Evolutionary conservation across 2,329 filamentous ascomycete genomes (phyloP).

Genomic region (Pleomassaria siparia): DNA sequence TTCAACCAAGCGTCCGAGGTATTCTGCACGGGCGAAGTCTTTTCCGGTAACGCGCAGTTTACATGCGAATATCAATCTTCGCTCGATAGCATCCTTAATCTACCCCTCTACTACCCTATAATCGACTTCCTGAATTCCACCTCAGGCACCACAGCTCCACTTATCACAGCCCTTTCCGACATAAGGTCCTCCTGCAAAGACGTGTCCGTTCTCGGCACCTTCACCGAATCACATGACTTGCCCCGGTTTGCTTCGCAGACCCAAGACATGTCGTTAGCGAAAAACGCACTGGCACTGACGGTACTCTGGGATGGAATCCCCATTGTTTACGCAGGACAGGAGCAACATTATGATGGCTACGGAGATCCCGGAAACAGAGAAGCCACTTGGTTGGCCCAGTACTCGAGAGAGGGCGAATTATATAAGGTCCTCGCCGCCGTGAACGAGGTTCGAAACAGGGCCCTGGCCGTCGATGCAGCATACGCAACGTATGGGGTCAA

Average conservation of each 20-base stretch:
- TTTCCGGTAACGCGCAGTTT: conserved; percentile 31
- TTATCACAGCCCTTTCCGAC: conserved; percentile 36
- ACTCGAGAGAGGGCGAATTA: conserved; percentile 43
- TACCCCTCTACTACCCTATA: conserved; percentile 42
- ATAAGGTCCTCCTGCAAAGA: conserved; percentile 42
- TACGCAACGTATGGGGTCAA: conserved; percentile 48
- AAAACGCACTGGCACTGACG: conserved; percentile 43
- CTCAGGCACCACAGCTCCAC: conserved; percentile 39
- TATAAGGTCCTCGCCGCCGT: conserved; percentile 43
- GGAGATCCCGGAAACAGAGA: conserved; percentile 42
- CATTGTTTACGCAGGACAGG: conserved; percentile 47
- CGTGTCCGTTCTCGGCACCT: conserved; percentile 40
- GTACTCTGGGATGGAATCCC: conserved; percentile 47
- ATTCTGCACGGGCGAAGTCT: conserved; percentile 43
- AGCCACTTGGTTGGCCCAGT: conserved; percentile 44
- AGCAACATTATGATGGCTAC: conserved; percentile 44
- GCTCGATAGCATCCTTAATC: conserved; percentile 43
- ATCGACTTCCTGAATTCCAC: conserved; percentile 40
- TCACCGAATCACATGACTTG: conserved; percentile 47
- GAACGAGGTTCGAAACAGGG: conserved; percentile 48
- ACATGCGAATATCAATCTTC: conserved; percentile 36
- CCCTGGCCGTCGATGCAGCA: conserved; percentile 38
- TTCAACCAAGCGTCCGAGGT: conserved; percentile 39
- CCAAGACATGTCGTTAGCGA: conserved; percentile 38
- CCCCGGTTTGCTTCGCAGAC: conserved; percentile 44